These are phyloP conservation scores for Diaporthe sp. DNA, from an alignment of 2,329 filamentous ascomycete genomes.

Conservation along the genomic window DNA sequence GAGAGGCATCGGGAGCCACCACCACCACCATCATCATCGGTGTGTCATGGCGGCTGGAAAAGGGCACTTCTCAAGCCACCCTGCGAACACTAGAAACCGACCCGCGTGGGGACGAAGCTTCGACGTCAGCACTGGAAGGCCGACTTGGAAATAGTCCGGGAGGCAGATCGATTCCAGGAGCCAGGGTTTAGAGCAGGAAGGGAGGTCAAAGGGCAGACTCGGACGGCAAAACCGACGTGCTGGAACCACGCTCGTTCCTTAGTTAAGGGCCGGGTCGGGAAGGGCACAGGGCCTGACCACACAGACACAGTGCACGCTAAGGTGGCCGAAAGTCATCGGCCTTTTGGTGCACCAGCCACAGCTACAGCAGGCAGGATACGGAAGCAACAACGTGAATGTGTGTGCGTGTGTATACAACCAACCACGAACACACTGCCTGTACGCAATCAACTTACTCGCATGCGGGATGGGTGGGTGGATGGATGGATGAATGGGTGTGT, in stretches of 20 bases:
- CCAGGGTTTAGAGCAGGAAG: not conserved
- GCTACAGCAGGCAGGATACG: not conserved
- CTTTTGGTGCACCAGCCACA: constrained; percentile 13
- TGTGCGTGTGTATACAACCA: not conserved
- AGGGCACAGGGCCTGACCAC: constrained; percentile 2
- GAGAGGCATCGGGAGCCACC: not conserved
- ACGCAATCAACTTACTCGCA: constrained; percentile 10
- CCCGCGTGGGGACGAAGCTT: constrained; percentile 26
- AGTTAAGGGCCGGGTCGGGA: constrained; percentile 30
- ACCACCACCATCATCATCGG: constrained; percentile 11
- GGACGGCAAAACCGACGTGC: constrained; percentile 18
- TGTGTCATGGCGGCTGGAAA: constrained; percentile 29
- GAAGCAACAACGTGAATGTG: not conserved
- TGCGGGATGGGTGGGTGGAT: not conserved
- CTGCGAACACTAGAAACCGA: not conserved
- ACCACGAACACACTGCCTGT: not conserved
- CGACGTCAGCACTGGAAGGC: constrained; percentile 25
- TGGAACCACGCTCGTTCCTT: constrained; percentile 20
- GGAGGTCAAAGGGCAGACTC: not conserved
- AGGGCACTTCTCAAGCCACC: constrained; percentile 1
- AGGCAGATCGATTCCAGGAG: not conserved
- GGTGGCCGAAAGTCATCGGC: constrained; percentile 32
- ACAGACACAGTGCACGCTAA: not conserved
- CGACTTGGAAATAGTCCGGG: not conserved
- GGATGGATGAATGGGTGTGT: not conserved